Base-by-base conservation (phyloP, 1,284 basidiomycete genomes). In the Golubevia pallescens region DNA sequence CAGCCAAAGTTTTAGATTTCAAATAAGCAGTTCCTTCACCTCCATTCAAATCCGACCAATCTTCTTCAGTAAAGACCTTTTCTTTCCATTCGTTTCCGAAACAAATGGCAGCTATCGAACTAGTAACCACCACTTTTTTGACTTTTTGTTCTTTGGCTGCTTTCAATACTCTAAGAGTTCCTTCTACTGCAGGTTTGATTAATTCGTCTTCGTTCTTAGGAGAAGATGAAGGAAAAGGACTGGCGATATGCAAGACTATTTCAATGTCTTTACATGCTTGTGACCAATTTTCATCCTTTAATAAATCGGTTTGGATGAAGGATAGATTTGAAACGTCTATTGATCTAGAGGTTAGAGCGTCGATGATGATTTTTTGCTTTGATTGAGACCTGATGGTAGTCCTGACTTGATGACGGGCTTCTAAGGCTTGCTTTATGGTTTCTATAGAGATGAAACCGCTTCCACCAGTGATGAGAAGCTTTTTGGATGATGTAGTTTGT, bases 401-500 rank as follows among this genome's bases (percentile, higher is more conserved):
- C 20, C 65, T 54, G 20, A 67, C 65, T 4, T 51, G 52, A 32
- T 67, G 58, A 32, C 65, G 55, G 16, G 42, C 24, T 10, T 56
- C 28, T 5, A 67, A 23, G 20, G 54, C 34, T 20, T 64, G 61
- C 10, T 32, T 42, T 14, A 67, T 57, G 38, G 53, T 57, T 57
- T 67, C 61, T 5, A 51, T 16, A n/a, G 60, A 54, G 20, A 67
- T 48, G 62, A 67, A 63, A 16, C 65, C 65, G 6, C 55, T 51
- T 13, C 65, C 65, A 21, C 65, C 65, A 8, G 65, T 67, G 16
- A 67, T 62, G 13, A 67, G 62, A 56, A 58, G 48, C 74, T 71
- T 87, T 86, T 86, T 86, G 86, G 86, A 75, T 70, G 60, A 80
- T 79, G n/a, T n/a, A n/a, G n/a, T n/a, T n/a, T n/a, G n/a, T n/a